These are phyloP conservation scores for Capsicum chinense DNA, from an alignment of 257 asterid species.

Conservation along the genomic window DNA sequence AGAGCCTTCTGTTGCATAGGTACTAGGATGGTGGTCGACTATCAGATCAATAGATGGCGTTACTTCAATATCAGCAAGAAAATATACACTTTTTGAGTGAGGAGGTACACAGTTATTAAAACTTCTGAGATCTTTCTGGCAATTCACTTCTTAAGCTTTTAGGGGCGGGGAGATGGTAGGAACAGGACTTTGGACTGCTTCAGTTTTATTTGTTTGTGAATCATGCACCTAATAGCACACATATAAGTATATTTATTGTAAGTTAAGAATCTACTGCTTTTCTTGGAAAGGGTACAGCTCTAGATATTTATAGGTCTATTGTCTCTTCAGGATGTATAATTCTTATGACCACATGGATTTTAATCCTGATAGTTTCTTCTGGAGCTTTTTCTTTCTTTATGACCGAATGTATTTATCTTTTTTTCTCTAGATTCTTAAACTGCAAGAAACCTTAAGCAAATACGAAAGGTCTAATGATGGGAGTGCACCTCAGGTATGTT, in stretches of 20 bases:
- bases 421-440: conserved; percentile 75
- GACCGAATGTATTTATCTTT: background rate
- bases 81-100: conserved; percentile 95
- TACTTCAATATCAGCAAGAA: conserved; percentile 97
- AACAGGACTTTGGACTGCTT: background rate
- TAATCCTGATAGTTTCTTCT: conserved; percentile 33
- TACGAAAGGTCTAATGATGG: conserved; percentile 86
- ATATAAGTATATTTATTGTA: background rate
- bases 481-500: conserved; percentile 82
- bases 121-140: background rate
- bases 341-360: conserved; percentile 12
- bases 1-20: conserved; percentile 49
- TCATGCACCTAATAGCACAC: background rate
- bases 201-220: background rate
- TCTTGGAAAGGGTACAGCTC: background rate
- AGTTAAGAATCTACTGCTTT: background rate
- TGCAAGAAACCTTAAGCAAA: conserved; percentile 91
- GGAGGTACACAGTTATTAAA: conserved; percentile 64
- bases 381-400: background rate
- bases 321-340: background rate
- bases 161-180: background rate
- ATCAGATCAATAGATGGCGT: conserved; percentile 99
- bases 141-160: background rate
- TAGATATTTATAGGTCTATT: background rate
- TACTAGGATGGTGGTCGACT: conserved; percentile 92